Evolutionary conservation across 306 rosid species (phyloP).

Genomic region (Dalbergia oliveri): DNA sequence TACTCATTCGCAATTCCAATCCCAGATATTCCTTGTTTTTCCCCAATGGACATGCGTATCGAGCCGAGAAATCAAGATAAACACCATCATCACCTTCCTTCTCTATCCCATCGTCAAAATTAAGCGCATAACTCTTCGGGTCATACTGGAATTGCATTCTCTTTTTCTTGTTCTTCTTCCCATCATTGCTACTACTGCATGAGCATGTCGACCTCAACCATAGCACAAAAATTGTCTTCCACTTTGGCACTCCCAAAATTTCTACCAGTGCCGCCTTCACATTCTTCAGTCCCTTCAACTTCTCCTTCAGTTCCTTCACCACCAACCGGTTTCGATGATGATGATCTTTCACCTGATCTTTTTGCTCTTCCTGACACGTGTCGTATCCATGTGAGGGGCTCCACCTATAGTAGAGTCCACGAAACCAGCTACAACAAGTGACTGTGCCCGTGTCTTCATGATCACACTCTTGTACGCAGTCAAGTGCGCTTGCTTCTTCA

Average conservation of each 20-base stretch:
- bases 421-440: constrained; percentile 41
- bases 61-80: constrained; percentile 39
- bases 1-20: background rate
- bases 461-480: constrained; percentile 30
- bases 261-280: constrained; percentile 41
- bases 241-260: constrained; percentile 53
- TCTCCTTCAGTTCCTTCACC: background rate
- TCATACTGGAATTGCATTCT: constrained; percentile 54
- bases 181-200: background rate
- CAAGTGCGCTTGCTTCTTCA: constrained; percentile 3
- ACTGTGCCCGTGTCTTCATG: background rate
- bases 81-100: constrained; percentile 22
- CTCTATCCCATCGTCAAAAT: constrained; percentile 55
- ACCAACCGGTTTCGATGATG: constrained; percentile 42
- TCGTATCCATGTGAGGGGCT: constrained; percentile 27
- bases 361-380: constrained; percentile 16
- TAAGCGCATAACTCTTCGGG: constrained; percentile 60
- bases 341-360: background rate
- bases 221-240: constrained; percentile 49
- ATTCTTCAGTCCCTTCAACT: constrained; percentile 38
- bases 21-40: constrained; percentile 1
- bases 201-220: background rate
- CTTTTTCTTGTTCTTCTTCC: constrained; percentile 22
- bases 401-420: constrained; percentile 8
- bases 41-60: constrained; percentile 38